Conservation (phyloP, 192 early-diverging fungal genomes). For the Entomortierella parvispora region DNA sequence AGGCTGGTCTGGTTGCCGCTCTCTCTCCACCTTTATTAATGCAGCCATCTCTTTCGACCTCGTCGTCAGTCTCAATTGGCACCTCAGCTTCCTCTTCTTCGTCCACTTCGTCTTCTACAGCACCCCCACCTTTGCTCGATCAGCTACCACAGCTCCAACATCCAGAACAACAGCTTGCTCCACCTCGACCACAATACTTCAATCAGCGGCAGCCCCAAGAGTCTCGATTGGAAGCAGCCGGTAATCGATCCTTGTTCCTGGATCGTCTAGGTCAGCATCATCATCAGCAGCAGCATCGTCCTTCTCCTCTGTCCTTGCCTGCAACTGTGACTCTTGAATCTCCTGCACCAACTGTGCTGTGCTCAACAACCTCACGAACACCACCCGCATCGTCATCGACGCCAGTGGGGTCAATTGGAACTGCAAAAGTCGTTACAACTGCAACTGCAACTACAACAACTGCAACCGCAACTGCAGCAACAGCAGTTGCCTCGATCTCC, state of each 20-base stretch:
- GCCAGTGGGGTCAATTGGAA: too few species aligned
- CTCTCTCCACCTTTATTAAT: not conserved
- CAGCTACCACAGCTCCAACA: not conserved
- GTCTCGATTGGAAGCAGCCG: slow-evolving; percentile 2
- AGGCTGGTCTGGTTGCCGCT: too few species aligned
- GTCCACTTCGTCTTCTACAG: not conserved
- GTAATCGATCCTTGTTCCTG: slow-evolving; percentile 11
- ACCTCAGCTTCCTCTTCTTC: too few species aligned
- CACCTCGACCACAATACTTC: not conserved
- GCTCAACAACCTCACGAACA: not conserved
- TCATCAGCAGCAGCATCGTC: too few species aligned
- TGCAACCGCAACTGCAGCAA: too few species aligned
- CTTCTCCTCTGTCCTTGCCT: not conserved
- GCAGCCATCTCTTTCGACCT: too few species aligned
- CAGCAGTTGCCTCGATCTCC: too few species aligned
- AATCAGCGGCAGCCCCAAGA: slow-evolving; percentile 6
- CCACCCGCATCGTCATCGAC: not conserved
- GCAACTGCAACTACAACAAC: too few species aligned
- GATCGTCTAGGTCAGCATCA: not conserved
- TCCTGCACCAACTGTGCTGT: not conserved
- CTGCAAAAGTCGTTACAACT: too few species aligned
- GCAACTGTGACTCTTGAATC: not conserved
- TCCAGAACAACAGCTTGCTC: not conserved
- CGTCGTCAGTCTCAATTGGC: too few species aligned
- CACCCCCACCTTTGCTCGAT: not conserved